Percentiles rank a stretch among this genome's conserved stretches.
Conservation (phyloP, 2,329 filamentous ascomycete species). For the Emericellopsis atlantica region DNA sequence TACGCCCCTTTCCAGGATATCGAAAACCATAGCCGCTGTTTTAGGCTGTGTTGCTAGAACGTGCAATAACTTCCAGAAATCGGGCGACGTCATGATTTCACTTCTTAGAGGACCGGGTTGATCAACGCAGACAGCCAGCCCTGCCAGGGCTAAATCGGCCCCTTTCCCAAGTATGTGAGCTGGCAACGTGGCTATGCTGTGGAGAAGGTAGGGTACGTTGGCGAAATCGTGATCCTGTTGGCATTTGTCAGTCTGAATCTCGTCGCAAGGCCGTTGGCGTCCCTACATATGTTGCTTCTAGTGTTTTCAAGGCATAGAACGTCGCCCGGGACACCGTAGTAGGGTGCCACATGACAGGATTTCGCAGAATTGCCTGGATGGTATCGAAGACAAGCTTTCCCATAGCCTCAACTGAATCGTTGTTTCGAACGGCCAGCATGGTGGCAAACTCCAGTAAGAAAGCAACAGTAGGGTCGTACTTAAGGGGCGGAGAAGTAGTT, state of each 20-base stretch:
- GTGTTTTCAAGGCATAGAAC: slow-evolving; percentile 73
- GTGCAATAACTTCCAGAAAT: slow-evolving; percentile 89
- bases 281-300: slow-evolving; percentile 76
- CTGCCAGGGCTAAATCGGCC: slow-evolving; percentile 63
- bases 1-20: slow-evolving; percentile 70
- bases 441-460: slow-evolving; percentile 91
- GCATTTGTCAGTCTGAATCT: slow-evolving; percentile 8
- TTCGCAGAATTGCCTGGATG: slow-evolving; percentile 70
- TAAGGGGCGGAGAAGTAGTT: slow-evolving; percentile 26
- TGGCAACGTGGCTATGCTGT: slow-evolving; percentile 80
- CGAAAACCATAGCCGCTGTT: slow-evolving; percentile 68
- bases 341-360: slow-evolving; percentile 66
- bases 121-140: slow-evolving; percentile 68
- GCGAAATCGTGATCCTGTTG: slow-evolving; percentile 75
- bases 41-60: slow-evolving; percentile 57
- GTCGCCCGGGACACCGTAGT: slow-evolving; percentile 74
- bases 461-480: slow-evolving; percentile 75
- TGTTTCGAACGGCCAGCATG: slow-evolving; percentile 63
- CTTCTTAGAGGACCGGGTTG: slow-evolving; percentile 68
- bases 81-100: slow-evolving; percentile 90
- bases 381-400: slow-evolving; percentile 71
- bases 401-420: slow-evolving; percentile 56
- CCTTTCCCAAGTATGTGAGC: slow-evolving; percentile 66
- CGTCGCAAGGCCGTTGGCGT: background rate
- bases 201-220: slow-evolving; percentile 80